phyloP scores from a whole-genome alignment of 495 filamentous ascomycete species.

The Penicillium ucsense region DNA sequence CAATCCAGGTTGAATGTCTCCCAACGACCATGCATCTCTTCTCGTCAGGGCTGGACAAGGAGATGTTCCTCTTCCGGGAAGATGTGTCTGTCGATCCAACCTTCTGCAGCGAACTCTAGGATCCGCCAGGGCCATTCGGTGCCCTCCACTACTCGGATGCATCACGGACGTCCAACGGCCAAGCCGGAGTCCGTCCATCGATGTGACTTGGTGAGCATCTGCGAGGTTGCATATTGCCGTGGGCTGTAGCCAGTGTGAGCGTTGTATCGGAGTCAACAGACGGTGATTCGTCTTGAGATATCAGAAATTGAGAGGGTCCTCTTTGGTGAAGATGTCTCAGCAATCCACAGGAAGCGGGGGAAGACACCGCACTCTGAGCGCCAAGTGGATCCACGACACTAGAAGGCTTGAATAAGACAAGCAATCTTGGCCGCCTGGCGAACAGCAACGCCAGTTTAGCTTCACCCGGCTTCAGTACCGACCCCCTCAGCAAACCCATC shows the following conservation, averaged over 20 bases:
- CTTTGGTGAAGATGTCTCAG: neutral
- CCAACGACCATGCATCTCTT: no score
- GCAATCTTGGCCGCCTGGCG: constrained; percentile 2
- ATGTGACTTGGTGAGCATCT: no score
- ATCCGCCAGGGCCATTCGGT: neutral
- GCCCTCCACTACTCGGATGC: no score
- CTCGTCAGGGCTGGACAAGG: constrained; percentile 3
- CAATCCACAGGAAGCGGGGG: constrained; percentile 1
- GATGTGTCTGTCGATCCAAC: constrained; percentile 13
- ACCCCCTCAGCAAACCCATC: no score
- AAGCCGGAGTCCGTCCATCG: constrained; percentile 13
- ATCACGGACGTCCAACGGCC: constrained; percentile 19
- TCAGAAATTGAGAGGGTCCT: no score
- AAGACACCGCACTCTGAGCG: neutral
- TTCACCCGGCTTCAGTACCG: neutral
- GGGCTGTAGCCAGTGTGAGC: no score
- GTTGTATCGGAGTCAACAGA: no score
- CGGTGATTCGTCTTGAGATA: no score
- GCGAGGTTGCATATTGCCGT: no score
- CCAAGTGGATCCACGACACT: neutral
- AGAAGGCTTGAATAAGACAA: constrained; percentile 15
- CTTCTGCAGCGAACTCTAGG: constrained; percentile 9
- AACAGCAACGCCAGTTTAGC: neutral
- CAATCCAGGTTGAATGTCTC: no score
- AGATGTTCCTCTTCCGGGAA: constrained; percentile 16